These are phyloP conservation scores for Cyberlindnera xylosilytica DNA, from an alignment of 805 yeast genomes.

Conservation along the genomic window DNA sequence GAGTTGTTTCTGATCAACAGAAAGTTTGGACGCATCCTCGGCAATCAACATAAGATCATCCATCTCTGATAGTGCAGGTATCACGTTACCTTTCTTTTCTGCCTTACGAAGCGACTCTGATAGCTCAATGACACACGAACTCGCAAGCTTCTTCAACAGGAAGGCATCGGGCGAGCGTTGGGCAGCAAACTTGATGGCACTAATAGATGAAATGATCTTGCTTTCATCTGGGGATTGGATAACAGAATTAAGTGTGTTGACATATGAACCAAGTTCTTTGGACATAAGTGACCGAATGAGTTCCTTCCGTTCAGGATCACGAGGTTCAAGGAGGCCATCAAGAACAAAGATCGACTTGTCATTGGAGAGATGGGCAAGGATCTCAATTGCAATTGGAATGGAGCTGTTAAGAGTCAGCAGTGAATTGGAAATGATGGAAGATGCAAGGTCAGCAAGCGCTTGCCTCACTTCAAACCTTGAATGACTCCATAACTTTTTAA, in stretches of 20 bases:
- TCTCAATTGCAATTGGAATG: slow-evolving; percentile 35
- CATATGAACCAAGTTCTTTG: slow-evolving; percentile 14
- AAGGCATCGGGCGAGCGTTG: slow-evolving; percentile 10
- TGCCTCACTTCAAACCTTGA: slow-evolving; percentile 33
- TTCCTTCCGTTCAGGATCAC: slow-evolving; percentile 11
- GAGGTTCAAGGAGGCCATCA: slow-evolving; percentile 8
- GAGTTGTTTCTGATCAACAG: slow-evolving; percentile 7
- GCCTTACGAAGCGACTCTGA: slow-evolving; percentile 19
- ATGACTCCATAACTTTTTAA: slow-evolving; percentile 26
- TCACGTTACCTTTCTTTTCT: slow-evolving; percentile 11
- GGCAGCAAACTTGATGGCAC: slow-evolving; percentile 20
- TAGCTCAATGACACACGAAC: slow-evolving; percentile 19
- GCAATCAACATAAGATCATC: slow-evolving; percentile 22
- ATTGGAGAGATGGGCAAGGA: slow-evolving; percentile 27
- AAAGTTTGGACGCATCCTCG: slow-evolving; percentile 11
- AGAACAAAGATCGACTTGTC: slow-evolving; percentile 14
- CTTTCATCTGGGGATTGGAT: slow-evolving; percentile 26
- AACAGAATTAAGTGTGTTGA: slow-evolving; percentile 20
- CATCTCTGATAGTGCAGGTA: slow-evolving; percentile 3
- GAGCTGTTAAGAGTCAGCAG: slow-evolving; percentile 34
- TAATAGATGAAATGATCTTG: slow-evolving; percentile 19
- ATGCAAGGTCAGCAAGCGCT: slow-evolving; percentile 30
- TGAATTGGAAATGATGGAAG: slow-evolving; percentile 31
- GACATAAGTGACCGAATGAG: slow-evolving; percentile 16
- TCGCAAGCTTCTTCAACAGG: slow-evolving; percentile 16